phyloP scores from a whole-genome alignment of 1,284 basidiomycete genomes.

The Neolentinus lepideus region DNA sequence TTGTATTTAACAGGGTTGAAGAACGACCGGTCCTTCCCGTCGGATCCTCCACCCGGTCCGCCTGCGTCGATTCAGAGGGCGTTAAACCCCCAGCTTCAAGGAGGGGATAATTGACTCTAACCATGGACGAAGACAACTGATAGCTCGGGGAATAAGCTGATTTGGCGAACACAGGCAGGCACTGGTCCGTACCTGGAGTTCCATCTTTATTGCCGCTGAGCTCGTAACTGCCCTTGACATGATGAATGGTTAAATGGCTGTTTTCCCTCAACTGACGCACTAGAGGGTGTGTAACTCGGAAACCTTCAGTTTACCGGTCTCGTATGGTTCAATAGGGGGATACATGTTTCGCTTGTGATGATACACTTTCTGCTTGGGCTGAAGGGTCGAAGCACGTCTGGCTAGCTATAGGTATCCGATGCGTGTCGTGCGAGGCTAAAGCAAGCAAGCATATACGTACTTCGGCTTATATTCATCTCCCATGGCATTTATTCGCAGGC shows the following conservation, averaged over 20 bases:
- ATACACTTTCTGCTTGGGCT: background rate
- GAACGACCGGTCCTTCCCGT: conserved; percentile 63
- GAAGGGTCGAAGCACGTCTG: background rate
- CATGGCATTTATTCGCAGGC: background rate
- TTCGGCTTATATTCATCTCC: background rate
- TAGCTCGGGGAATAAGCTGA: background rate
- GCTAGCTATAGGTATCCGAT: background rate
- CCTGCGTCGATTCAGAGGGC: conserved; percentile 27
- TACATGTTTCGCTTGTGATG: conserved; percentile 34
- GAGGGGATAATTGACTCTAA: conserved; percentile 13
- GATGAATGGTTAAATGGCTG: background rate
- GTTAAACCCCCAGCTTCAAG: background rate
- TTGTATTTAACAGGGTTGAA: conserved; percentile 85
- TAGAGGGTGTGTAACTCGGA: conserved; percentile 73
- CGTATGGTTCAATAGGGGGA: conserved; percentile 54
- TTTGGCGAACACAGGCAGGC: background rate
- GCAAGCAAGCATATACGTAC: background rate
- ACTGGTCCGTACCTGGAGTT: conserved; percentile 46
- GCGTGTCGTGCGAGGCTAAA: background rate
- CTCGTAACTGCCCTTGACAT: conserved; percentile 56
- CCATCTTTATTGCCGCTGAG: conserved; percentile 73
- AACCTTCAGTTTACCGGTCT: conserved; percentile 64
- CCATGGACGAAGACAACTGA: conserved; percentile 82
- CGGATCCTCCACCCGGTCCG: conserved; percentile 71
- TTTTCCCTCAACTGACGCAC: conserved; percentile 39